Evolutionary conservation across 2,329 filamentous ascomycete species (phyloP), one percentile per base, ranked within the genome.

Genomic region (Fusarium sp.): DNA sequence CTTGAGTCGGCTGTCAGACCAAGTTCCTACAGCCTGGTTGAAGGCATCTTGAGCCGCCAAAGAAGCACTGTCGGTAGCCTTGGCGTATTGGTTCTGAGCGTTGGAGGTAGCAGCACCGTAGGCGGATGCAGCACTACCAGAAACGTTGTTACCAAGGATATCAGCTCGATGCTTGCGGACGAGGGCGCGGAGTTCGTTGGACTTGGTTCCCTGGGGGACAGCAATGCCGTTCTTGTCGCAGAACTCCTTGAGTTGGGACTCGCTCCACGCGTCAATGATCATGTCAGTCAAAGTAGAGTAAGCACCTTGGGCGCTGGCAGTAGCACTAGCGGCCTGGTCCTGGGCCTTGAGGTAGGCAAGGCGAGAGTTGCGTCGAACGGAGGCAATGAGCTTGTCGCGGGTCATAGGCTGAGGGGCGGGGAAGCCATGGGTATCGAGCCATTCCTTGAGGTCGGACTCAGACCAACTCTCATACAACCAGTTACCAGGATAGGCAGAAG

Each of bases 401-500:
- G 85, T 90, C 49, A 89, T 89, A 31, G 94, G 92, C 79, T 98
- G 95, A 64, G 96, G 95, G 56, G 88, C 92, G 14, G 93, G 91
- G 80, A 95, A 90, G 52, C 96, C 96, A 72, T 94, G 90, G 72
- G 91, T 91, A 75, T 98, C 96, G 46, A 98, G 91, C 92, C 93
- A 99, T 71, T 92, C 88, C 85, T 98, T 98, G 68, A 97, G 83
- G 50, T 98, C 95, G 70, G 95, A 98, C 70, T 97, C 93, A 53
- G 92, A 91, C 96, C 96, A 99, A 9, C 91, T 86, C 64, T 90
- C 87, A 78, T 98, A 99, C 43, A 98, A 84, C 96, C 96, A 98
- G 82, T 98, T 90, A 39, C 96, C 96, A 34, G 96, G 96, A 77
- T 98, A 98, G n/a, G 89, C 83, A 53, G 88, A 83, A 15, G 93